These are phyloP conservation scores for Eutrema salsugineum DNA, from an alignment of 441 rosid species.

Conservation along the genomic window DNA sequence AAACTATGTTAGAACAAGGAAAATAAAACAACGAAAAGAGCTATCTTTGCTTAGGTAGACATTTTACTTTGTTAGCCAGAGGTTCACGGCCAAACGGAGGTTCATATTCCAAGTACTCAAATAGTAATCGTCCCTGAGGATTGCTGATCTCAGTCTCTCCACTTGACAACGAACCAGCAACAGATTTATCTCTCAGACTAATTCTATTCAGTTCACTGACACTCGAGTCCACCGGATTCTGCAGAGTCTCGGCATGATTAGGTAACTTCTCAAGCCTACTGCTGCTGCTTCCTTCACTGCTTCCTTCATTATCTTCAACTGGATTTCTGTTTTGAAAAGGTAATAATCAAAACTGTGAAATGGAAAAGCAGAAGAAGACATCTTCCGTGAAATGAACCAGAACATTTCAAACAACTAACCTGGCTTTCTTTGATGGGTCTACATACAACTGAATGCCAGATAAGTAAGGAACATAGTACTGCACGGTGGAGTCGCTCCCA, in stretches of 20 bases:
- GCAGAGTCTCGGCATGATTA: slow-evolving; percentile 34
- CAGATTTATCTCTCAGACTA: slow-evolving; percentile 39
- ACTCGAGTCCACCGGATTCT: slow-evolving; percentile 32
- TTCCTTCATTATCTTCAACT: slow-evolving; percentile 68
- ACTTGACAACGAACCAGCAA: slow-evolving; percentile 48
- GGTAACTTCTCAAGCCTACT: slow-evolving; percentile 41
- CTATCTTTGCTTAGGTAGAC: background rate
- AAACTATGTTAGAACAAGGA: background rate
- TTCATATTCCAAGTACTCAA: slow-evolving; percentile 50
- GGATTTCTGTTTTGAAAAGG: slow-evolving; percentile 38
- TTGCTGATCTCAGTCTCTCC: slow-evolving; percentile 51
- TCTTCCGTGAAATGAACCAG: background rate
- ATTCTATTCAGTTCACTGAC: slow-evolving; percentile 43
- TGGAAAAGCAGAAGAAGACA: background rate
- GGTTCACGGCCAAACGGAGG: slow-evolving; percentile 57
- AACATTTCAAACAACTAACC: slow-evolving; percentile 38
- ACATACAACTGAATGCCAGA: slow-evolving; percentile 33
- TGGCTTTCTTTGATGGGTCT: slow-evolving; percentile 28
- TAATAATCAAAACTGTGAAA: background rate
- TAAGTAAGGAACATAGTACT: slow-evolving; percentile 37
- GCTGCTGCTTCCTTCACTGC: slow-evolving; percentile 68
- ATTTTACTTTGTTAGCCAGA: slow-evolving; percentile 45
- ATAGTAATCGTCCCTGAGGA: slow-evolving; percentile 37
- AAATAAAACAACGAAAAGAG: background rate
- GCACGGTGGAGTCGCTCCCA: slow-evolving; percentile 27